Evolutionary conservation across 1,139 yeast genomes (phyloP).

Genomic region (Petasospora rhodanensis): DNA sequence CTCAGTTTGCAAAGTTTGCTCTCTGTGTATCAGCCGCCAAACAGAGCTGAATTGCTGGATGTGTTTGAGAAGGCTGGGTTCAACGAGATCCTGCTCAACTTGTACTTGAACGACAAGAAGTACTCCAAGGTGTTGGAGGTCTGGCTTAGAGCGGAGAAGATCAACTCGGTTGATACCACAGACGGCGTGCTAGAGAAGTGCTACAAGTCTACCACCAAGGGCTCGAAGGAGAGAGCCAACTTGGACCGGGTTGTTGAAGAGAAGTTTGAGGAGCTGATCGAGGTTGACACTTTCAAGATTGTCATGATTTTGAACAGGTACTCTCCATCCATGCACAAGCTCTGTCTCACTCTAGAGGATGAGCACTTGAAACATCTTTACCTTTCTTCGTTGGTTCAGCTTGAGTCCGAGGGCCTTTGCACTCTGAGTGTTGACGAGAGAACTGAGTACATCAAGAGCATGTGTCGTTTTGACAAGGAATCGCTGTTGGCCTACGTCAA

Average conservation of each 20-base stretch:
- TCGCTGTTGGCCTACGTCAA: slow-evolving; percentile 24
- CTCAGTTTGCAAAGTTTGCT: slow-evolving; percentile 67
- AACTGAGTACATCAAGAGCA: slow-evolving; percentile 32
- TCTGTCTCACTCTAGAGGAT: slow-evolving; percentile 32
- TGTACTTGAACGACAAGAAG: slow-evolving; percentile 52
- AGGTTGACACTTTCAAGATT: slow-evolving; percentile 33
- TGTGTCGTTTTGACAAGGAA: slow-evolving; percentile 28
- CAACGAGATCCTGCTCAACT: slow-evolving; percentile 52
- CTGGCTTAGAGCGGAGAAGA: slow-evolving; percentile 27
- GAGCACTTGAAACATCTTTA: slow-evolving; percentile 22
- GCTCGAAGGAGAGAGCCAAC: slow-evolving; percentile 32
- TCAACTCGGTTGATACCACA: slow-evolving; percentile 23
- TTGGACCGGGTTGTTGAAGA: slow-evolving; percentile 34
- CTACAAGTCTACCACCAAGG: slow-evolving; percentile 30
- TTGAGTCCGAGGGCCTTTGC: slow-evolving; percentile 19
- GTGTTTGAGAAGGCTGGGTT: slow-evolving; percentile 52
- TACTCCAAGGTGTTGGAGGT: slow-evolving; percentile 47
- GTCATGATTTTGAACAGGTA: slow-evolving; percentile 35
- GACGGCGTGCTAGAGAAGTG: slow-evolving; percentile 38
- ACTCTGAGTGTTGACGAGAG: slow-evolving; percentile 14
- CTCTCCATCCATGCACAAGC: slow-evolving; percentile 37
- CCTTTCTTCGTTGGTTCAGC: slow-evolving; percentile 19
- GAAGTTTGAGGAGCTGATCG: slow-evolving; percentile 37
- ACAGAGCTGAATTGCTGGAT: slow-evolving; percentile 41
- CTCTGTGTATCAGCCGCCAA: slow-evolving; percentile 58